These are phyloP conservation scores for Aureobasidium sp. DNA, from an alignment of 2,329 filamentous ascomycete species.

Conservation along the genomic window DNA sequence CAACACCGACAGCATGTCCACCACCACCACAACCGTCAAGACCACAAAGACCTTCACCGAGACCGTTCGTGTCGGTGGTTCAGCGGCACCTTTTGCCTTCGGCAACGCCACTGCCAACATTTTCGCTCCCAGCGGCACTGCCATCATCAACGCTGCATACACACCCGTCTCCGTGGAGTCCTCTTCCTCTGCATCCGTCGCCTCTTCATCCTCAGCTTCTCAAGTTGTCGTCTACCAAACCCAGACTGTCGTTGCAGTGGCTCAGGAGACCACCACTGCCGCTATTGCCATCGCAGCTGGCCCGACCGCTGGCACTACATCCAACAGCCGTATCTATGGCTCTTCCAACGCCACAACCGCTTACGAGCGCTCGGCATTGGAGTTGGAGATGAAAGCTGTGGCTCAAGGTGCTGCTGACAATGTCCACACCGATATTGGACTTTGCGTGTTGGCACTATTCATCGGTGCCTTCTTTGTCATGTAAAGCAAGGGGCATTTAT, in stretches of 20 bases:
- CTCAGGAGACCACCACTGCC: not conserved
- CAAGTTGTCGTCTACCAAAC: not conserved
- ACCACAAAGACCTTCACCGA: conserved; percentile 5
- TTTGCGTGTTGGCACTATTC: not conserved
- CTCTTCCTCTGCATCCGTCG: not conserved
- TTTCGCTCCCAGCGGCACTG: not conserved
- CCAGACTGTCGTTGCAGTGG: not conserved
- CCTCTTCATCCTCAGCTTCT: not conserved
- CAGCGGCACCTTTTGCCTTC: conserved; percentile 6
- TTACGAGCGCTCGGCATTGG: not conserved
- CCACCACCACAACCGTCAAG: not conserved
- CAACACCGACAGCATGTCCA: not conserved
- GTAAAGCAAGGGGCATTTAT: not conserved
- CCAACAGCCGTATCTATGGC: not conserved
- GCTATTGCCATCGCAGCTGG: not conserved
- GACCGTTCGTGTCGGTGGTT: not conserved
- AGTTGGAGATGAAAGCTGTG: conserved; percentile 1
- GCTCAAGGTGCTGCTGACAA: not conserved
- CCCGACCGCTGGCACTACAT: not conserved
- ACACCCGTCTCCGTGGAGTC: not conserved
- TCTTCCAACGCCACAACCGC: not conserved
- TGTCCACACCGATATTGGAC: not conserved
- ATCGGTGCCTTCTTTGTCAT: conserved; percentile 9
- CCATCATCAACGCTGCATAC: not conserved
- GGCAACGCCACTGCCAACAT: conserved; percentile 9